phyloP scores from a whole-genome alignment of 2,329 filamentous ascomycete species.

The Monilinia fructicola region DNA sequence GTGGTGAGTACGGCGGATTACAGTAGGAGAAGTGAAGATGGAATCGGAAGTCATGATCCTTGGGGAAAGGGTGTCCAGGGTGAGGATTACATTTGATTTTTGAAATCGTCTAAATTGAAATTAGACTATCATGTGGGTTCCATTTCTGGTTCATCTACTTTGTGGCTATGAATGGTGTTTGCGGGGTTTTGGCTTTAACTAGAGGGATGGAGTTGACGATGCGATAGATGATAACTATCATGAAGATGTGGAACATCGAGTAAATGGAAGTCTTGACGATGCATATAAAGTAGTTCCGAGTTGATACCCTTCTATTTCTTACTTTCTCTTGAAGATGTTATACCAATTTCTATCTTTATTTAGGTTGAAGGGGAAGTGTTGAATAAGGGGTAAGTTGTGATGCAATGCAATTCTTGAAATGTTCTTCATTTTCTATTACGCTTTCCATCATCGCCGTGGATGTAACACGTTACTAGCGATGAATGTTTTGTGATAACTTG shows the following conservation, averaged over 20 bases:
- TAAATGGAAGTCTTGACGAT: too few species aligned
- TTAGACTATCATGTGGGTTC: neutral
- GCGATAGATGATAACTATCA: neutral
- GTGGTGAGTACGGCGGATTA: slow-evolving; percentile 33
- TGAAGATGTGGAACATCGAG: neutral
- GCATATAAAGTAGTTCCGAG: neutral
- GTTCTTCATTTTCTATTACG: neutral
- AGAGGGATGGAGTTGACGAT: neutral
- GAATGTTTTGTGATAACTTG: too few species aligned
- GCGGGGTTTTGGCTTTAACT: neutral
- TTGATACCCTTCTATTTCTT: neutral
- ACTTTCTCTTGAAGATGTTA: neutral
- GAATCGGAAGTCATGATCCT: slow-evolving; percentile 31
- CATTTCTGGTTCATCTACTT: neutral
- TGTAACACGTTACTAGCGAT: too few species aligned
- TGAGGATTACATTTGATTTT: slow-evolving; percentile 33
- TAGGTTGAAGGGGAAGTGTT: too few species aligned
- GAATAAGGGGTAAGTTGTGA: neutral
- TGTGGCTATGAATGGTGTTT: neutral
- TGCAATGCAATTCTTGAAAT: neutral
- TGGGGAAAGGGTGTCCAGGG: slow-evolving; percentile 38
- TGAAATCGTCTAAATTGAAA: neutral
- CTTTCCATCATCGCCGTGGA: too few species aligned
- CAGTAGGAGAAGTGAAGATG: slow-evolving; percentile 34
- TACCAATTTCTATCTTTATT: neutral